A percentile compares a stretch with the other conserved stretches of the same genome.
Conservation (phyloP, 176 grass and related monocot genomes). For the Puccinellia tenuiflora region DNA sequence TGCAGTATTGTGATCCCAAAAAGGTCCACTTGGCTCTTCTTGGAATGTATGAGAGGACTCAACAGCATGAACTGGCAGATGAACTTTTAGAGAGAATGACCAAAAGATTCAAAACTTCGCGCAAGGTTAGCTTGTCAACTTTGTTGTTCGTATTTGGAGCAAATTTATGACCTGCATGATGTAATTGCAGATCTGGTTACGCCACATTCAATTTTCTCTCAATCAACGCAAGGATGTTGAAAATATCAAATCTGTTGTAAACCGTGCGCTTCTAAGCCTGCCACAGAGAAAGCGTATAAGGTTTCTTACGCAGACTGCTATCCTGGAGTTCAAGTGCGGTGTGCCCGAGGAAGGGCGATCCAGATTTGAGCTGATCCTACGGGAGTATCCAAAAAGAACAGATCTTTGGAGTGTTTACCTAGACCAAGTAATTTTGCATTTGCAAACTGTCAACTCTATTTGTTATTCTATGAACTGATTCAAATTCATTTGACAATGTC, state of each 20-base stretch:
- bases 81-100: conserved; percentile 90
- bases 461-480: not conserved
- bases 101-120: conserved; percentile 84
- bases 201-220: conserved; percentile 52
- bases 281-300: conserved; percentile 79
- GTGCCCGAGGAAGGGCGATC: conserved; percentile 79
- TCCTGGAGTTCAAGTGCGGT: conserved; percentile 83
- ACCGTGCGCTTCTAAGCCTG: conserved; percentile 78
- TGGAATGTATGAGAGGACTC: conserved; percentile 75
- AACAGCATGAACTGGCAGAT: conserved; percentile 62
- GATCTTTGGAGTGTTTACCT: conserved; percentile 97
- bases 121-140: conserved; percentile 61
- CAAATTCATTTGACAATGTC: conserved; percentile 9
- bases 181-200: conserved; percentile 75
- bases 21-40: conserved; percentile 82
- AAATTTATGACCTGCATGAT: conserved; percentile 21
- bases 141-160: not conserved
- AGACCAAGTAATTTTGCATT: conserved; percentile 67
- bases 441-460: conserved; percentile 3
- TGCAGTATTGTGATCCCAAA: conserved; percentile 91
- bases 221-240: conserved; percentile 62
- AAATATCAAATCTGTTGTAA: conserved; percentile 55
- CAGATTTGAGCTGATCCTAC: conserved; percentile 82
- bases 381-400: conserved; percentile 90
- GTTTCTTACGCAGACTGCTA: conserved; percentile 73